phyloP scores from a whole-genome alignment of 768 basidiomycete genomes.

The Podaxis rugospora region DNA sequence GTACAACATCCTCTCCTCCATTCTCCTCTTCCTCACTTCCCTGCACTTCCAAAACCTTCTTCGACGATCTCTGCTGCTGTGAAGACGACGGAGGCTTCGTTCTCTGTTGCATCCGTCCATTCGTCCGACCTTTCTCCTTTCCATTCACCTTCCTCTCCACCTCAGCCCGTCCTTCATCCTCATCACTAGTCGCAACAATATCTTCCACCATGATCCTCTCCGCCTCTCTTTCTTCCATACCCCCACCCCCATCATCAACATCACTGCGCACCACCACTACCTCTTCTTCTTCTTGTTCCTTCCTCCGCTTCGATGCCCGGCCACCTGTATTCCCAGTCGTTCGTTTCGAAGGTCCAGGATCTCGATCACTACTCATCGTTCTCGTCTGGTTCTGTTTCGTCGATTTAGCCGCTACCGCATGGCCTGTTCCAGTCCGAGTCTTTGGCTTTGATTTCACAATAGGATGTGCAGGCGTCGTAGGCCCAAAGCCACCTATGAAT shows the following conservation, averaged over 20 bases:
- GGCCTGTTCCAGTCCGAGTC: background rate
- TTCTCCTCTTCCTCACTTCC: slow-evolving; percentile 22
- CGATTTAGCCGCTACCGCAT: background rate
- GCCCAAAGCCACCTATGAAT: slow-evolving; percentile 18
- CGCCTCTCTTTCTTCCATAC: slow-evolving; percentile 14
- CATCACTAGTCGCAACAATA: slow-evolving; percentile 10
- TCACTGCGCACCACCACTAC: slow-evolving; percentile 8
- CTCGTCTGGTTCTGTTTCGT: slow-evolving; percentile 8
- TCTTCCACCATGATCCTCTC: slow-evolving; percentile 14
- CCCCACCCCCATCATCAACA: slow-evolving; percentile 13
- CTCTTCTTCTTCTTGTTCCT: slow-evolving; percentile 11
- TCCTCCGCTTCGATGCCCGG: slow-evolving; percentile 7
- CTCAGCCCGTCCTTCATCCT: slow-evolving; percentile 7
- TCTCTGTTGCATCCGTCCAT: slow-evolving; percentile 17
- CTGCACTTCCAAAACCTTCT: slow-evolving; percentile 5
- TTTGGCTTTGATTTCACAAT: slow-evolving; percentile 4
- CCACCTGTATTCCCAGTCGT: background rate
- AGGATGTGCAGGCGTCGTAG: slow-evolving; percentile 18
- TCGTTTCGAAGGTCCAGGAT: slow-evolving; percentile 6
- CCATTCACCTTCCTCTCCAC: slow-evolving; percentile 13
- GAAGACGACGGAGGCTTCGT: slow-evolving; percentile 9
- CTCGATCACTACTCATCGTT: background rate
- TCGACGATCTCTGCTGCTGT: slow-evolving; percentile 7
- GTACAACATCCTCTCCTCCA: slow-evolving; percentile 15
- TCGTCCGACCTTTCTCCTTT: slow-evolving; percentile 16